Base-by-base conservation (phyloP, 768 basidiomycete genomes). In the Gloeostereum incarnatum region DNA sequence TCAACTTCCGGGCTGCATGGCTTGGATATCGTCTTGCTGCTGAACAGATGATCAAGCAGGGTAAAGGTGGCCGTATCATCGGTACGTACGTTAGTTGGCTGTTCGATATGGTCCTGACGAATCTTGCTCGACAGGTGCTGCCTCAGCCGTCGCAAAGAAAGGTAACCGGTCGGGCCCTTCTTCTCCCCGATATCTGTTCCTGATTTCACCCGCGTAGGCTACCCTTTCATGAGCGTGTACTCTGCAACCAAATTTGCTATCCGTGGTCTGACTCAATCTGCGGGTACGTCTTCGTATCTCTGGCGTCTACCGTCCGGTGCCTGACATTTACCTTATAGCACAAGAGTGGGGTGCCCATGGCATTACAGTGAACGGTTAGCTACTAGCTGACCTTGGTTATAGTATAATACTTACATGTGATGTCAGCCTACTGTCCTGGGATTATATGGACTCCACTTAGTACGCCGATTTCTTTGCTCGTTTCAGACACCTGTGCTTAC, bases 241-340 rank as follows among this genome's bases (percentile, higher is more conserved):
- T 48, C 50, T 24, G 50, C 57, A 0, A 53, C 57, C 0, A 69
- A 70, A 43, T 66, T 65, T 40, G 62, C 65, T 0, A 45, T 68
- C 3, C 52, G 66, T 18, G 58, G 62, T 1, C 31, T 69, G 18
- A 66, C 66, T 0, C 65, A 68, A 36, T 39, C 52, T 9, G 58
- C 57, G 36, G 66, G 66, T 65, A 31, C 7, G 53, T 45, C 3
- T 21, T 18, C 6, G 8, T 17, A 16, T 7, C 26, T 19, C 7
- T 31, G 8, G 8, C 24, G 32, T 13, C 18, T 23, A 14, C 5
- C 6, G 0, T 31, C 11, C 18, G 18, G 21, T 21, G 18, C 35
- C 19, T 7, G 16, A 19, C n/a, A 4, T 10, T 4, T n/a, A 6
- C 29, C 26, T 31, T 17, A 6, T 8, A 54, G 54, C 54, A 2